A percentile compares a stretch with the other conserved stretches of the same genome.
Conservation (phyloP, 768 basidiomycete genomes). For the Mycena galericulata region DNA sequence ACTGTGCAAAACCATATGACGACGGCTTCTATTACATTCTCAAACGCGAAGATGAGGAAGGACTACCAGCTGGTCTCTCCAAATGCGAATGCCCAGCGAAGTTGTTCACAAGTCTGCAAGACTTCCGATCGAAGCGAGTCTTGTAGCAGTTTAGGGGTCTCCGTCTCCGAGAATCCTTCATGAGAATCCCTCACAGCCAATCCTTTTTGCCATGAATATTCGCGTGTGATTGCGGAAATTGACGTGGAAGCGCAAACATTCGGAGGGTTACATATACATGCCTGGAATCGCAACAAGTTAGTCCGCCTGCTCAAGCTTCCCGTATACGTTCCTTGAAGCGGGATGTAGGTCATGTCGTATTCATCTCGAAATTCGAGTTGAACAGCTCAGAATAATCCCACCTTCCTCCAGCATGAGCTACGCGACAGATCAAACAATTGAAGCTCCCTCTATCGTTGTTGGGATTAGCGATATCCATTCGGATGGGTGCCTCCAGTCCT, state of each 20-base stretch:
- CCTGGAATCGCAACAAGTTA: constrained; percentile 5
- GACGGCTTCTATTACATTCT: constrained; percentile 14
- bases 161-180: background rate
- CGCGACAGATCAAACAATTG: background rate
- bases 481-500: constrained; percentile 63
- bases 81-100: constrained; percentile 26
- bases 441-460: constrained; percentile 63
- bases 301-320: background rate
- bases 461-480: constrained; percentile 54
- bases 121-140: constrained; percentile 20
- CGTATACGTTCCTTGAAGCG: constrained; percentile 13
- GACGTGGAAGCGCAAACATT: constrained; percentile 21
- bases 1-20: constrained; percentile 25
- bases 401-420: constrained; percentile 35
- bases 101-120: constrained; percentile 22
- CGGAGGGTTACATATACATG: constrained; percentile 23
- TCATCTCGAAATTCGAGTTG: constrained; percentile 43
- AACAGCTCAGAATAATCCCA: constrained; percentile 65
- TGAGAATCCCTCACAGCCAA: constrained; percentile 10
- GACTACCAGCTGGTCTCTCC: constrained; percentile 26
- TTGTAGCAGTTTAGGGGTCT: background rate
- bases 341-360: constrained; percentile 28
- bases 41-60: constrained; percentile 16
- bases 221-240: background rate
- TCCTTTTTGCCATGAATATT: background rate